phyloP scores from a whole-genome alignment of 2,329 filamentous ascomycete genomes.

The Arthrocladium fulminans region DNA sequence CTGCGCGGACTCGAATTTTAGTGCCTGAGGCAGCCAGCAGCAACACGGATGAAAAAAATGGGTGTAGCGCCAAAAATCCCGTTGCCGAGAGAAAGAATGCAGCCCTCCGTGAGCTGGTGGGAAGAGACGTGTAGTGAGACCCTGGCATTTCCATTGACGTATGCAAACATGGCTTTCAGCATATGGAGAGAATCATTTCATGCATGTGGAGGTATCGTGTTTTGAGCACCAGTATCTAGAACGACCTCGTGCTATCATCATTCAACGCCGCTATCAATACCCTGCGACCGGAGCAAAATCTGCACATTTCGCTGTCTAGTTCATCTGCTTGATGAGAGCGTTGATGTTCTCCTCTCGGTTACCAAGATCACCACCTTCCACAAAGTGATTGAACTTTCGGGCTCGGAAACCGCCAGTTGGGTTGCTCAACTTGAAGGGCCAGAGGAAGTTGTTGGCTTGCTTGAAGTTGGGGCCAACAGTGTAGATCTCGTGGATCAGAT shows the following conservation, averaged over 20 bases:
- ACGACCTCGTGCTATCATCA: slow-evolving; percentile 1
- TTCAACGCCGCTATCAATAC: background rate
- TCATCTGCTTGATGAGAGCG: slow-evolving; percentile 93
- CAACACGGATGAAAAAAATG: too few relatives aligned
- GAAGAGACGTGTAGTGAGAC: too few relatives aligned
- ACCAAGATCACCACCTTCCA: slow-evolving; percentile 95
- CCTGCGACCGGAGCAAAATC: background rate
- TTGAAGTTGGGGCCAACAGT: slow-evolving; percentile 99
- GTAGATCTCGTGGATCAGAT: slow-evolving; percentile 98
- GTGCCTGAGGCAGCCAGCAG: too few relatives aligned
- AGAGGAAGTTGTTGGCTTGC: slow-evolving; percentile 98
- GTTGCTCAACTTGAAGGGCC: slow-evolving; percentile 99
- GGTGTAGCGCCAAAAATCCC: too few relatives aligned
- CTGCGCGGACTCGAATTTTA: too few relatives aligned
- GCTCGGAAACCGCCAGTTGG: slow-evolving; percentile 91
- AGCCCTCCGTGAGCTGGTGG: too few relatives aligned
- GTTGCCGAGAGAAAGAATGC: too few relatives aligned
- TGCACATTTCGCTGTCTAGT: slow-evolving; percentile 50
- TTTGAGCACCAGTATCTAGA: slow-evolving; percentile 1
- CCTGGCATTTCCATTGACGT: too few relatives aligned
- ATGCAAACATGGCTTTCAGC: too few relatives aligned
- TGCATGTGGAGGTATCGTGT: background rate
- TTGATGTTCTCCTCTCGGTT: slow-evolving; percentile 99
- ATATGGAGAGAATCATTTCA: too few relatives aligned
- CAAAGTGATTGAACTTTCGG: slow-evolving; percentile 98